These are phyloP conservation scores for Schoenoplectus tabernaemontani DNA, from an alignment of 202 grass and related monocot genomes.

Conservation along the genomic window DNA sequence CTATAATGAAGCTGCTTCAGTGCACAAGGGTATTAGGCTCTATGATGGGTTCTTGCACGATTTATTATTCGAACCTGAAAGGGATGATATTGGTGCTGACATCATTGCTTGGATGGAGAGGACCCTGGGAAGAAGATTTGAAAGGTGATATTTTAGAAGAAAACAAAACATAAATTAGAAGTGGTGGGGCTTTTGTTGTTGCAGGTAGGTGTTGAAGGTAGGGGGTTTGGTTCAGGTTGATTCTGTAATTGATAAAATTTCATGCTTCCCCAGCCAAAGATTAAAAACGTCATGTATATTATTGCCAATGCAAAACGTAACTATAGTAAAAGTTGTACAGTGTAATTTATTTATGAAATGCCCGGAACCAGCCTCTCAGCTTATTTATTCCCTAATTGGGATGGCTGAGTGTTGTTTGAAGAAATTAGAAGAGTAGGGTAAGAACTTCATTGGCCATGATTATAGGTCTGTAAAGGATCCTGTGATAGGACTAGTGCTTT, in stretches of 20 bases:
- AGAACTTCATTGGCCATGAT: background rate
- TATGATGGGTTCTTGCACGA: conserved; percentile 93
- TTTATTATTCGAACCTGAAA: conserved; percentile 89
- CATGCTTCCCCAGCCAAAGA: background rate
- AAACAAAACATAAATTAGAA: background rate
- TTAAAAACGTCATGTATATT: background rate
- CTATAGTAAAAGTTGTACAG: background rate
- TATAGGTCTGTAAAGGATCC: background rate
- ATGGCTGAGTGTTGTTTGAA: background rate
- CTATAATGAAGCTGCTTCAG: conserved; percentile 46
- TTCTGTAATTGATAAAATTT: conserved; percentile 18
- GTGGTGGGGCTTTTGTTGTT: background rate
- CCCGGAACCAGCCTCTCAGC: background rate
- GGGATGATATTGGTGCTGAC: conserved; percentile 54
- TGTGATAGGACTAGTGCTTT: background rate
- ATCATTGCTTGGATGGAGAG: conserved; percentile 88
- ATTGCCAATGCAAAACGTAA: background rate
- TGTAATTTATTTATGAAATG: background rate
- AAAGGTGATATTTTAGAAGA: background rate
- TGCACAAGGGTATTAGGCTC: conserved; percentile 57
- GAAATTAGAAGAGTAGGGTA: background rate
- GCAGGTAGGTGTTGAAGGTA: background rate
- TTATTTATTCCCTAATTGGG: background rate
- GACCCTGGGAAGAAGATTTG: conserved; percentile 25
- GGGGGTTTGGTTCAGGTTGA: background rate